phyloP scores from a whole-genome alignment of 306 rosid genomes.

The Bauhinia variegata region DNA sequence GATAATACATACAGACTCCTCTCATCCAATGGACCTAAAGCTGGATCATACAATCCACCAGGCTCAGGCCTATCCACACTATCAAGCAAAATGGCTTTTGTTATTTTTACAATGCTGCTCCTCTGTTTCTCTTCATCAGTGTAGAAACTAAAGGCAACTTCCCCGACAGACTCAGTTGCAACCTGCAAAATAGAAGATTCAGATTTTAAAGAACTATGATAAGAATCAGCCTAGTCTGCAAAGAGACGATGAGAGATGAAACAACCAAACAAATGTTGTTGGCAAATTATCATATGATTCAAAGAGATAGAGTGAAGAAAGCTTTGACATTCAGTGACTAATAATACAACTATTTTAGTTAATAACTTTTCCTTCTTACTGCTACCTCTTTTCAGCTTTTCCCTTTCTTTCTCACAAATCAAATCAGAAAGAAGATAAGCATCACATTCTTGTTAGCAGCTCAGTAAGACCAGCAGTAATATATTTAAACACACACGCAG shows the following conservation, averaged over 20 bases:
- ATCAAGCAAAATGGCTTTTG: conserved; percentile 47
- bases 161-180: conserved; percentile 59
- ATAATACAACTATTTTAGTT: no score
- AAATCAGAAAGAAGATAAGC: no score
- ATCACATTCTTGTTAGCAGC: no score
- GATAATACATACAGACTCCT: conserved; percentile 47
- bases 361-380: no score
- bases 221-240: neutral
- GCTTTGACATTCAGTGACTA: neutral
- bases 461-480: no score
- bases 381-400: no score
- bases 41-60: conserved; percentile 82
- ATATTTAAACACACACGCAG: no score
- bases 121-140: conserved; percentile 57
- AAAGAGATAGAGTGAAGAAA: neutral
- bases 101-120: conserved; percentile 61
- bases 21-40: conserved; percentile 72
- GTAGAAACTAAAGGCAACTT: conserved; percentile 67
- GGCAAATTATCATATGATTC: neutral
- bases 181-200: conserved; percentile 46
- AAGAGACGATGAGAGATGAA: neutral
- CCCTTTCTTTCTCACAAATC: no score
- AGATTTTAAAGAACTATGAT: neutral
- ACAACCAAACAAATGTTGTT: neutral
- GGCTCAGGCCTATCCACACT: conserved; percentile 46